Evolutionary conservation across 1,284 basidiomycete genomes (phyloP).

Genomic region (Rhodotorula sp.): DNA sequence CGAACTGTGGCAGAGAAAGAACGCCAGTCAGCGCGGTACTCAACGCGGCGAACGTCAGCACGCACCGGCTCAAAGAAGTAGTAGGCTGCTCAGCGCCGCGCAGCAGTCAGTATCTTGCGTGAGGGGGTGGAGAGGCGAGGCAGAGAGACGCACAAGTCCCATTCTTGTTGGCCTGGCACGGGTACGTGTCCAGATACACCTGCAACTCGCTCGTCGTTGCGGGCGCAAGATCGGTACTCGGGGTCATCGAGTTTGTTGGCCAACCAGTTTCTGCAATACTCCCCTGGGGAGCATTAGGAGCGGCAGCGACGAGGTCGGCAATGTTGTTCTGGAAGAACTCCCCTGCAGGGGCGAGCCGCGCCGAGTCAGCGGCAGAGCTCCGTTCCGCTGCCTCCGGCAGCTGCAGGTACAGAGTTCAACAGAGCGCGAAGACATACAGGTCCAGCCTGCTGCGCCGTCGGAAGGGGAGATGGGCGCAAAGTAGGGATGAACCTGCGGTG

Average conservation of each 20-base stretch:
- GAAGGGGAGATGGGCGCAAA: conserved; percentile 65
- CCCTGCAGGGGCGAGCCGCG: conserved; percentile 12
- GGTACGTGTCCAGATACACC: conserved; percentile 74
- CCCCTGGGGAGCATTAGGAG: too few relatives aligned
- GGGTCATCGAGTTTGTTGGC: conserved; percentile 45
- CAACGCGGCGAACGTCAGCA: too few relatives aligned
- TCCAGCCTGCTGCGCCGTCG: conserved; percentile 68
- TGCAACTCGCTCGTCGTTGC: conserved; percentile 64
- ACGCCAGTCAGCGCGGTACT: background rate
- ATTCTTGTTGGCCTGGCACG: conserved; percentile 81
- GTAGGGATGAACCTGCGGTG: conserved; percentile 42
- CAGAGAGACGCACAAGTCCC: conserved; percentile 54
- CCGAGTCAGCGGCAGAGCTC: background rate
- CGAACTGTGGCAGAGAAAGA: conserved; percentile 10
- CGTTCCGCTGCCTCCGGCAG: too few relatives aligned
- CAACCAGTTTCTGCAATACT: too few relatives aligned
- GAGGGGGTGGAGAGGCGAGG: conserved; percentile 30
- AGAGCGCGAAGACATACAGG: conserved; percentile 43
- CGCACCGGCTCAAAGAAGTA: conserved; percentile 57
- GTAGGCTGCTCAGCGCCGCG: conserved; percentile 1
- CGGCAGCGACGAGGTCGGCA: conserved; percentile 48
- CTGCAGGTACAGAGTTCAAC: background rate
- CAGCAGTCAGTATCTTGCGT: background rate
- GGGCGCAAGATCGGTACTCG: conserved; percentile 57
- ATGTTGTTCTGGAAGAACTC: conserved; percentile 60